phyloP scores from a whole-genome alignment of 1,139 yeast species.

The Candida pseudoviswanathii region DNA sequence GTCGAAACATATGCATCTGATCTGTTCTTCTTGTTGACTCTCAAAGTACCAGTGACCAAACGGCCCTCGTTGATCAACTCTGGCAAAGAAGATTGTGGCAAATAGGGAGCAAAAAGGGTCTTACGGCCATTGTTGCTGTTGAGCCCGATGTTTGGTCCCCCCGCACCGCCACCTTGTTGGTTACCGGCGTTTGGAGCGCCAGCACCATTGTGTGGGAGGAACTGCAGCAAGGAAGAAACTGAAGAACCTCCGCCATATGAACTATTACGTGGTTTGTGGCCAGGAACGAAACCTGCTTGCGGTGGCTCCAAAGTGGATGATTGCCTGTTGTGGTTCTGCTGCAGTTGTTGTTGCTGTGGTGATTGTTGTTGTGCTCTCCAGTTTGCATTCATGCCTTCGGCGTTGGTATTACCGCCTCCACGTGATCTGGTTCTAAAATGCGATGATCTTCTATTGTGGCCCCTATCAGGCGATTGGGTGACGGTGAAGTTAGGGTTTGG shows the following conservation, averaged over 20 bases:
- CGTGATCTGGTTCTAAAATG: conserved; percentile 61
- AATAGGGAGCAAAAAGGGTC: conserved; percentile 91
- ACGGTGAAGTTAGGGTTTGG: conserved; percentile 48
- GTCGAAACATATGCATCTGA: conserved; percentile 98
- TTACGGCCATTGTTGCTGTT: conserved; percentile 54
- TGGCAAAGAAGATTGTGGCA: conserved; percentile 92
- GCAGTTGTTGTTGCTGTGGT: conserved; percentile 15
- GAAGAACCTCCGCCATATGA: conserved; percentile 67
- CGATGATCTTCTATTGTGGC: conserved; percentile 47
- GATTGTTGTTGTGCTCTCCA: conserved; percentile 58
- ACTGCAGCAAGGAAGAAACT: conserved; percentile 57
- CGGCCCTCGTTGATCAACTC: conserved; percentile 87
- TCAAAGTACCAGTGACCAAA: conserved; percentile 85
- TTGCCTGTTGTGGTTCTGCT: conserved; percentile 26
- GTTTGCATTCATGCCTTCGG: conserved; percentile 53
- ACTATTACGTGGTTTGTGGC: conserved; percentile 69
- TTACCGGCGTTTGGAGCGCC: conserved; percentile 1
- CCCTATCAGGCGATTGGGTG: conserved; percentile 44
- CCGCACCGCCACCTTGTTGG: conserved; percentile 15
- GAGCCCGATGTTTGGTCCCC: conserved; percentile 24
- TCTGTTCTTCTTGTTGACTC: conserved; percentile 94
- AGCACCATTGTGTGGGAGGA: conserved; percentile 27
- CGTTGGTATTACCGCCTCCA: conserved; percentile 49
- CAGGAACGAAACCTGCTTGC: conserved; percentile 65
- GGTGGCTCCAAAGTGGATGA: conserved; percentile 46